Base-by-base conservation (phyloP, 345 rosid species). In the Ceriops tagal region DNA sequence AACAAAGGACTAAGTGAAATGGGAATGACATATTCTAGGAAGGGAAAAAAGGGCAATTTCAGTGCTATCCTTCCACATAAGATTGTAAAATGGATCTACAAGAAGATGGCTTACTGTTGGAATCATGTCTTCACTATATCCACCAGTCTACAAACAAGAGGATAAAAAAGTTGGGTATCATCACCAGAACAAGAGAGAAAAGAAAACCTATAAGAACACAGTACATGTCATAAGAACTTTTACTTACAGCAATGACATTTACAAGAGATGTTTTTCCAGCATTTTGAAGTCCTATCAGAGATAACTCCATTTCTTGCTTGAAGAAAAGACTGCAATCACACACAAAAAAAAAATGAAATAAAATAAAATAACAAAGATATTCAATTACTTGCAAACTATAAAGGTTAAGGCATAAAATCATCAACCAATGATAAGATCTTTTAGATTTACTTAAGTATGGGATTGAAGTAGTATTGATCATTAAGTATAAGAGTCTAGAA, bases 51-150 rank as follows among this genome's bases (percentile, higher is more conserved):
- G 49, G 49, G 18, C 49, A 43, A 56, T 20, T 71, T 49, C 68
- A 53, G 37, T 59, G 51, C 18, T 13, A 43, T 43, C 32, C 55
- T 8, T 1, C 7, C 47, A 53, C 22, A 57, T 58, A 24, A 46
- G 13, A 2, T 46, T 16, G 58, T 35, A 16, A 11, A 70, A 18
- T 18, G 49, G 2, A 28, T 53, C 26, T 52, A 62, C 6, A 47
- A 63, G 27, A 71, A 77, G 55, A 64, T 21, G 9, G 32, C 87
- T 53, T 24, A 91, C 93, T 43, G 95, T 91, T 20, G 97, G 97
- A 67, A 91, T 91, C 97, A 91, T 91, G 70, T 91, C 97, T 81
- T 91, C 93, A 57, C 96, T 91, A 70, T 88, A 91, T 67, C 93
- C 96, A 76, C 93, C 93, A 64, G 93, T 91, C 93, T 90, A 75